These are phyloP conservation scores for Emmonsiellopsis sp. DNA, from an alignment of 2,329 filamentous ascomycete species.

Conservation along the genomic window DNA sequence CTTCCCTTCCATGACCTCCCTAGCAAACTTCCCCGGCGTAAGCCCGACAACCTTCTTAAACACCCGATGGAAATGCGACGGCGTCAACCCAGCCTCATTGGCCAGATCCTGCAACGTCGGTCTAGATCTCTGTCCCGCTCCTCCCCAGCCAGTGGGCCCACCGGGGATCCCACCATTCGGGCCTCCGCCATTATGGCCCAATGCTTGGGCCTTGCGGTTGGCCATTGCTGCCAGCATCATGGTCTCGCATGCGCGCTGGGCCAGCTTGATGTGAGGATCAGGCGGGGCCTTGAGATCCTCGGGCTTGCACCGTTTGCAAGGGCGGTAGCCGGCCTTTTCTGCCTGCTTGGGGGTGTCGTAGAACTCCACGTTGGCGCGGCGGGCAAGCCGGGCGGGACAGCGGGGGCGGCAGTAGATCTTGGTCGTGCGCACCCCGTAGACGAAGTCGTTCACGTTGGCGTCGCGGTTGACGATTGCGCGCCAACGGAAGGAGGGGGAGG, in stretches of 20 bases:
- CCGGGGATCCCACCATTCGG: no score
- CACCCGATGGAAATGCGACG: conserved; percentile 47
- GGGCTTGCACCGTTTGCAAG: conserved; percentile 50
- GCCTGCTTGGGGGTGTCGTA: conserved; percentile 41
- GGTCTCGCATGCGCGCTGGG: conserved; percentile 24
- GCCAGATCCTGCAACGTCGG: conserved; percentile 40
- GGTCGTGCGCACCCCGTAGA: conserved; percentile 50
- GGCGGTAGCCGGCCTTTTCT: conserved; percentile 41
- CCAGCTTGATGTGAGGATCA: conserved; percentile 24
- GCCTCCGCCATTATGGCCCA: no score
- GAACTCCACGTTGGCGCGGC: conserved; percentile 48
- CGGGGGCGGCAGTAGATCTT: conserved; percentile 49
- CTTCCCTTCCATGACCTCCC: conserved; percentile 12
- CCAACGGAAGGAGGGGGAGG: conserved; percentile 34
- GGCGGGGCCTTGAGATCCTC: conserved; percentile 21
- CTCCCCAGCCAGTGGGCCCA: conserved; percentile 7
- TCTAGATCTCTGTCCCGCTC: conserved; percentile 13
- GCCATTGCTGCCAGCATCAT: conserved; percentile 18
- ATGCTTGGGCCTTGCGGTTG: background rate
- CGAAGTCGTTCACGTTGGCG: conserved; percentile 38
- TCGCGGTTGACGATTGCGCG: conserved; percentile 39
- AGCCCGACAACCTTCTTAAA: conserved; percentile 45
- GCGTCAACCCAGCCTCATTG: conserved; percentile 38
- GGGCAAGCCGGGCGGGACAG: conserved; percentile 49
- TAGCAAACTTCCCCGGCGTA: conserved; percentile 38